Conservation (phyloP, 2,329 filamentous ascomycete species). For the Amylocarpus encephaloides region DNA sequence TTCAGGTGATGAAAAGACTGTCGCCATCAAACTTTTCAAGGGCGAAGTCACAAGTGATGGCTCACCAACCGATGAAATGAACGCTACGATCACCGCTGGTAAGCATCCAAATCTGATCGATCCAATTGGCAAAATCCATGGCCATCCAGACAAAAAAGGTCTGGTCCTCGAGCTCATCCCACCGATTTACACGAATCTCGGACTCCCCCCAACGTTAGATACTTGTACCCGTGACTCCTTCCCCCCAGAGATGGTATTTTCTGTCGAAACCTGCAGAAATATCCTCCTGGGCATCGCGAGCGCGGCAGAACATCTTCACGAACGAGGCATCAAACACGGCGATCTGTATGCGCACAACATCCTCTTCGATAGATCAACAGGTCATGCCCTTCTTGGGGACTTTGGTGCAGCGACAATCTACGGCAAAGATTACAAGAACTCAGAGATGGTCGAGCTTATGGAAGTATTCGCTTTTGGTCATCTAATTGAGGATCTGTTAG, state of each 20-base stretch:
- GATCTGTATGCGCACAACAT: conserved; percentile 45
- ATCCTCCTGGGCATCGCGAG: conserved; percentile 39
- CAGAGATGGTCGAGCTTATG: conserved; percentile 35
- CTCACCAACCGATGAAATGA: conserved; percentile 43
- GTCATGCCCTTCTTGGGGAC: conserved; percentile 41
- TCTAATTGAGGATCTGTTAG: conserved; percentile 40
- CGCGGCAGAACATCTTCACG: conserved; percentile 40
- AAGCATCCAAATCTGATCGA: conserved; percentile 41
- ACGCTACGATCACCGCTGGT: conserved; percentile 40
- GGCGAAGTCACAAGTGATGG: conserved; percentile 43
- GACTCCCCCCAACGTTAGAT: conserved; percentile 38
- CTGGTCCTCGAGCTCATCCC: conserved; percentile 44
- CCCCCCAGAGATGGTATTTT: conserved; percentile 28
- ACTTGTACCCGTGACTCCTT: conserved; percentile 43
- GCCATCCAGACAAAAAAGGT: conserved; percentile 36
- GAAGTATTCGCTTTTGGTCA: conserved; percentile 44
- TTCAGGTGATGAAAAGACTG: conserved; percentile 31
- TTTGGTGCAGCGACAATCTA: conserved; percentile 45
- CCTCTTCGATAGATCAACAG: conserved; percentile 33
- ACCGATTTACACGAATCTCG: conserved; percentile 37
- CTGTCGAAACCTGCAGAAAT: conserved; percentile 28
- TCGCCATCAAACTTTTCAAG: conserved; percentile 44
- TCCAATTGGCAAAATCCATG: conserved; percentile 39
- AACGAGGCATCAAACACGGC: conserved; percentile 39
- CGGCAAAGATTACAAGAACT: conserved; percentile 19